Evolutionary conservation across 306 rosid species (phyloP).

Genomic region (Cicer cuneatum): DNA sequence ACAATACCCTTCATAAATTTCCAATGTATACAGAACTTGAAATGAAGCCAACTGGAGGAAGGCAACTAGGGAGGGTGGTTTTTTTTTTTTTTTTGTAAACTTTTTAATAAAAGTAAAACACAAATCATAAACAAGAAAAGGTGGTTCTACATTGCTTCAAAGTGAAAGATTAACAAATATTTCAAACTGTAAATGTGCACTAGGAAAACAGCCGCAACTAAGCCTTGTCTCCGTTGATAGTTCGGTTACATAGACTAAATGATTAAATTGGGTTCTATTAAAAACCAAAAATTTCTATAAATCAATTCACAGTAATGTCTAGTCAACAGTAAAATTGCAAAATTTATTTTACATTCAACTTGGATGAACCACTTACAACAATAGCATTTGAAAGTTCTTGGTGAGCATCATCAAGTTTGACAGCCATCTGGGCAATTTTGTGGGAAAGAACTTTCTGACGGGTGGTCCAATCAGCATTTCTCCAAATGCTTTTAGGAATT

Average conservation of each 20-base stretch:
- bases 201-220: conserved; percentile 24
- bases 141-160: neutral
- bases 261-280: conserved; percentile 10
- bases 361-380: conserved; percentile 59
- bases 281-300: conserved; percentile 14
- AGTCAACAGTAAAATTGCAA: neutral
- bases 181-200: neutral
- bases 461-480: conserved; percentile 85
- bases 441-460: conserved; percentile 96
- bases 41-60: conserved; percentile 29
- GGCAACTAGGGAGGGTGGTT: neutral
- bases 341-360: conserved; percentile 9
- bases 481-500: conserved; percentile 95
- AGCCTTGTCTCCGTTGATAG: conserved; percentile 4
- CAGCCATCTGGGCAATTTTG: conserved; percentile 90
- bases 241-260: conserved; percentile 14
- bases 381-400: conserved; percentile 98
- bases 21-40: conserved; percentile 9
- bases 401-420: conserved; percentile 96
- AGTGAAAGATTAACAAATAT: neutral
- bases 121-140: conserved; percentile 20
- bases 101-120: neutral
- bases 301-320: conserved; percentile 19
- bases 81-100: neutral
- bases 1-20: neutral